Base-by-base conservation (phyloP, 2,329 filamentous ascomycete species). In the Xylaria polymorpha region DNA sequence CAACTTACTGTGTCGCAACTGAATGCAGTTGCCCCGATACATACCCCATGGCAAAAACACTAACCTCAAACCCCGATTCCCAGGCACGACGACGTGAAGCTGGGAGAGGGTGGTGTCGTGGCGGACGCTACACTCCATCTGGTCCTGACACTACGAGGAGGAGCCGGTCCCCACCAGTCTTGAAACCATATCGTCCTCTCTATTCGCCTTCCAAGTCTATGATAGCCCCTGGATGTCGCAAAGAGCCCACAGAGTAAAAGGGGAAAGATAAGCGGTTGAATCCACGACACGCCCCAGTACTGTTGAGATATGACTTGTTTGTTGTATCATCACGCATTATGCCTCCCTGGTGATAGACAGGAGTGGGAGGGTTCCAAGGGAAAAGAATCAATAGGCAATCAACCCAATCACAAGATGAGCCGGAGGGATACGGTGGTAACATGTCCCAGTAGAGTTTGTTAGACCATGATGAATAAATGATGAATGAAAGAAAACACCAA, bases 31-130 rank as follows among this genome's bases (percentile, higher is more conserved):
- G 22, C 7, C 4, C 25, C 29, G 8, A n/a, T 20, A 59, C 41
- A 46, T 15, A 39, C 22, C 9, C 41, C 4, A 50, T 4, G 22
- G 55, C 41, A 35, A 10, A 4, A 32, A 5, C 18, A 25, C 56
- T 71, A 64, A 71, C 66, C 8, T 32, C 43, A 18, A n/a, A 18
- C 4, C 18, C 25, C n/a, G 9, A n/a, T 20, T 41, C 32, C 10
- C 25, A 98, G 95, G 94, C 90, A 90, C 79, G 96, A 99, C 80
- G 95, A 98, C 77, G 97, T 97, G 83, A 95, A 94, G 12, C 95
- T 96, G 7, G 85, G 87, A 64, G 95, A 98, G 77, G 98, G 98
- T 81, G 89, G 89, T 73, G 92, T 99, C 71, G 92, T 96, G 80
- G 94, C 94, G 64, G 96, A 96, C 67, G 93, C 94, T 71, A 99